Base-by-base conservation (phyloP, 305 asterid genomes). In the Fraxinus paxiana region DNA sequence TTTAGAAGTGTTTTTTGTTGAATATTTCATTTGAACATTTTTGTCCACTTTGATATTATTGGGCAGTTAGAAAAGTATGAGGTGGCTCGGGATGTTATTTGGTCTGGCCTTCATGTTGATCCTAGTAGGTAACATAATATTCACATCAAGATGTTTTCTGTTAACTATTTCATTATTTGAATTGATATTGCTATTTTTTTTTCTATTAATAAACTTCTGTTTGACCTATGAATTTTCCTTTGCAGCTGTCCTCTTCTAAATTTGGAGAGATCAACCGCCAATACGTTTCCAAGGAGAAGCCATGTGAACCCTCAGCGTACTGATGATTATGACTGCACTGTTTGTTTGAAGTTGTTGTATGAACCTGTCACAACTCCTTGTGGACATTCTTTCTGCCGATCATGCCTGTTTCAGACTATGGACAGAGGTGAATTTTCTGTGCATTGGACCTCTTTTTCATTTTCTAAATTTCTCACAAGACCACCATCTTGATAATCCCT, bases 361-460 rank as follows among this genome's bases (percentile, higher is more conserved):
- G 98, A 96, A 85, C 98, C 99, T 71, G 59, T 93, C 65, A 94
- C 99, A 79, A 96, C 98, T 87, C 95, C 99, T 54, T 96, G 99
- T 81, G 99, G 99, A 75, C 99, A 96, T 89, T 92, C 99, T 69
- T 96, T 93, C 85, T 96, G 99, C 84, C 96, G 95, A 59, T 90
- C 98, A 73, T 96, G 99, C 93, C 88, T 94, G 81, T 96, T 96
- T 88, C 99, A 94, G 87, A 79, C 96, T 78, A 93, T 96, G 98
- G 99, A 96, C 83, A 91, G 97, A 89, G 91, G 99, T 96, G 70
- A 67, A 80, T 86, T 77, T 85, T 83, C 35, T 77, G n/a, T 77
- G 80, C 56, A 6, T 67, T 82, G 5, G 54, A 54, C 69, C 33
- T 28, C 43, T n/a, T 38, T 76, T 80, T 73, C 77, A 15, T 74